Evolutionary conservation across 2,329 filamentous ascomycete species (phyloP).

Genomic region (Exophiala viscosa): DNA sequence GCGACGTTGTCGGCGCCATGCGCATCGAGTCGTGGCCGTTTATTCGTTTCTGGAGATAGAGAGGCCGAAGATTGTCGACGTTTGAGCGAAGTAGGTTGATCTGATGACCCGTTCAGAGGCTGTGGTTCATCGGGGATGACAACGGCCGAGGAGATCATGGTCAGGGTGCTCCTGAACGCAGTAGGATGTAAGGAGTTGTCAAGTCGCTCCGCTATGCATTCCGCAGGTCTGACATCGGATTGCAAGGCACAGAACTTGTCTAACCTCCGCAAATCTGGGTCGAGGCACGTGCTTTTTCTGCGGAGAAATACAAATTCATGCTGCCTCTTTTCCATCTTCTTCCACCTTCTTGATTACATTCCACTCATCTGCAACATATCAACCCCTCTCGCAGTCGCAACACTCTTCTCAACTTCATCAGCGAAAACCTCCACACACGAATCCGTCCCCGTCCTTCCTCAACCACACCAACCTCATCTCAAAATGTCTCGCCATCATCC

Average conservation of each 20-base stretch:
- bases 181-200: no score
- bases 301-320: slow-evolving; percentile 2
- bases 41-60: slow-evolving; percentile 15
- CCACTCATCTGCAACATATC: no score
- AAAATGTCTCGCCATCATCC: slow-evolving; percentile 92
- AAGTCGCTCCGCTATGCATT: no score
- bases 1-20: slow-evolving; percentile 43
- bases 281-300: slow-evolving; percentile 13
- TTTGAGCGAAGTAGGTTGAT: slow-evolving; percentile 17
- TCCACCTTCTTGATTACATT: not conserved
- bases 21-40: slow-evolving; percentile 19
- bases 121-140: slow-evolving; percentile 31
- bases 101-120: not conserved
- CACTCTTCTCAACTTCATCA: not conserved
- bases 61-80: slow-evolving; percentile 20
- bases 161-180: not conserved
- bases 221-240: no score
- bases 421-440: not conserved
- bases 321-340: not conserved
- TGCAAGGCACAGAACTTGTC: not conserved
- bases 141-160: slow-evolving; percentile 36
- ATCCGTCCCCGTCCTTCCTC: not conserved
- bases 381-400: not conserved
- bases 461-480: slow-evolving; percentile 9
- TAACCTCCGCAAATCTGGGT: slow-evolving; percentile 3